Conservation (phyloP, 73 alveolate genomes). For the Tetrahymena thermophila region DNA sequence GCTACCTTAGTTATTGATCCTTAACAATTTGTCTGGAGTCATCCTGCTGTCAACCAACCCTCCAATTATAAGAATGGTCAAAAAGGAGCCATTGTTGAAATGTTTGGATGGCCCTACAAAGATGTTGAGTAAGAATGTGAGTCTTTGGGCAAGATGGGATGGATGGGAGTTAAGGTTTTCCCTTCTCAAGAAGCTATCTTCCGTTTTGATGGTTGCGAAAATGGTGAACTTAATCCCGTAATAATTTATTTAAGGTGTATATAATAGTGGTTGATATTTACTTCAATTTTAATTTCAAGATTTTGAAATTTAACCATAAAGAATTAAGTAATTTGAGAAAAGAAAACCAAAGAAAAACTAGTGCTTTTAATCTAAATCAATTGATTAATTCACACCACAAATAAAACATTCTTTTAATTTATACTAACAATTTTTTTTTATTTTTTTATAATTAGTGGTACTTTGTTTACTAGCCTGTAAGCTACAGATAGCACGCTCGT, state of each 20-base stretch:
- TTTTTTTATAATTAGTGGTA: slow-evolving; percentile 57
- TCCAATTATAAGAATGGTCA: slow-evolving; percentile 72
- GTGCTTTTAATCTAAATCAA: background rate
- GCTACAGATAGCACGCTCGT: slow-evolving; percentile 79
- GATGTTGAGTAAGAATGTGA: slow-evolving; percentile 89
- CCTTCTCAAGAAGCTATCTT: slow-evolving; percentile 86
- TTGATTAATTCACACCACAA: background rate
- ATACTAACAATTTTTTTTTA: background rate
- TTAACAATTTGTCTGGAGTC: slow-evolving; percentile 90
- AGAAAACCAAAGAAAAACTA: background rate
- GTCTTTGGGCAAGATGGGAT: slow-evolving; percentile 81
- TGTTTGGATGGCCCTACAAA: slow-evolving; percentile 96
- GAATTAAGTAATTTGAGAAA: background rate
- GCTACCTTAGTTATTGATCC: slow-evolving; percentile 61
- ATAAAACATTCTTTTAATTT: background rate
- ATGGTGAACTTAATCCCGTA: slow-evolving; percentile 88
- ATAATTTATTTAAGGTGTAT: background rate
- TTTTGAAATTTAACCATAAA: background rate
- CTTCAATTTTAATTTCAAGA: background rate
- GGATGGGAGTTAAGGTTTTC: slow-evolving; percentile 89
- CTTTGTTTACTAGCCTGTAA: slow-evolving; percentile 87
- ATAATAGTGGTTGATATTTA: background rate
- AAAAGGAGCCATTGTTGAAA: slow-evolving; percentile 93
- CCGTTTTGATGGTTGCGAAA: slow-evolving; percentile 76
- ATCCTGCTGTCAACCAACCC: slow-evolving; percentile 61